Conservation (phyloP, 176 grass and related monocot genomes). For the Leersia perrieri region DNA sequence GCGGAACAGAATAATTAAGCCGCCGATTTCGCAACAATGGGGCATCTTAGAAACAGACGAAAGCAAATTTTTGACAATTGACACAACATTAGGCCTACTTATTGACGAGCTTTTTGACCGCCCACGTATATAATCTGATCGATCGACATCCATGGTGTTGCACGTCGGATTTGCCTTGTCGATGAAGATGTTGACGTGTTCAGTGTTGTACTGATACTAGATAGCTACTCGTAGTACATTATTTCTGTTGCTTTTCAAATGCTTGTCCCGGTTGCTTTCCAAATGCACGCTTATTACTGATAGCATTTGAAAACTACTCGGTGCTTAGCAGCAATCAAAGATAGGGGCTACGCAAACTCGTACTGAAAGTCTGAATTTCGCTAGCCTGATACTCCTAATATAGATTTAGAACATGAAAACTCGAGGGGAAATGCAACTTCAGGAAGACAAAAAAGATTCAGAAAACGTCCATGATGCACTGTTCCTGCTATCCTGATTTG, state of each 20-base stretch:
- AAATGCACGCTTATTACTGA: not conserved
- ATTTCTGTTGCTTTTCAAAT: not conserved
- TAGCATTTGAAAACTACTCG: too few relatives aligned
- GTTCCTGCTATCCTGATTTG: not conserved
- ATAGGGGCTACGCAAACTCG: not conserved
- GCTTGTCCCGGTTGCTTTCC: not conserved
- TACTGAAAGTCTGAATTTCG: not conserved
- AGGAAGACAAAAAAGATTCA: not conserved
- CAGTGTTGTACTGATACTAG: not conserved
- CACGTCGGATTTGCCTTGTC: not conserved
- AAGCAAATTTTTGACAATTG: conserved; percentile 31
- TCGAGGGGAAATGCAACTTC: not conserved
- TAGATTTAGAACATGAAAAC: not conserved
- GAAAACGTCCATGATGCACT: not conserved
- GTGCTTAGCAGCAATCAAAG: not conserved
- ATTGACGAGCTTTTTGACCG: conserved; percentile 36
- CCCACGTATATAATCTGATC: not conserved
- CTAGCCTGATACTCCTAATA: not conserved
- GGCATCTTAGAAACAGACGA: conserved; percentile 42
- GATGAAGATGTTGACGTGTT: conserved; percentile 22
- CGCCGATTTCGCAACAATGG: conserved; percentile 12
- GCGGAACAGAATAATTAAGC: conserved; percentile 8
- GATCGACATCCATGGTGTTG: not conserved
- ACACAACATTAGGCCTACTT: conserved; percentile 24
- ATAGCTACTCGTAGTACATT: not conserved